Conservation (phyloP, 805 yeast species). For the Myxozyma mucilagina region DNA sequence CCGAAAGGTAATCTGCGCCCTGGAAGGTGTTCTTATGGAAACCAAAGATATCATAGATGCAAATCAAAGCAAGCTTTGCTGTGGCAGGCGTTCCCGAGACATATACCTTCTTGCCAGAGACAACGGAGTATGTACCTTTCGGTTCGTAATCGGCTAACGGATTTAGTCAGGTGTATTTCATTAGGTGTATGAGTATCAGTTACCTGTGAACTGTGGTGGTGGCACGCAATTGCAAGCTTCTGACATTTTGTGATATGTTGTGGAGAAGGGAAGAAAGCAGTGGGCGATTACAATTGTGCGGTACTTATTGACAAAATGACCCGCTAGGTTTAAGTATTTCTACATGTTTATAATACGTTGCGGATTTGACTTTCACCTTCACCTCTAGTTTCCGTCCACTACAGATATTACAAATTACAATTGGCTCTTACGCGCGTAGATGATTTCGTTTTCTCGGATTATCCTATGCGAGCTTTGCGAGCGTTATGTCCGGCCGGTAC, state of each 20-base stretch:
- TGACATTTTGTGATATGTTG: background rate
- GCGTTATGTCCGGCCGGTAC: too few relatives aligned
- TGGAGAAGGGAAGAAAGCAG: background rate
- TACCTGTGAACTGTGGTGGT: background rate
- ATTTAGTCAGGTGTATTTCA: background rate
- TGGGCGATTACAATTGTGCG: background rate
- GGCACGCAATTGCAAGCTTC: slow-evolving; percentile 11
- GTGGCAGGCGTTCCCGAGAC: background rate
- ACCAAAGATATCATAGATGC: slow-evolving; percentile 32
- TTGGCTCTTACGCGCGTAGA: too few relatives aligned
- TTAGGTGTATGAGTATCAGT: too few relatives aligned
- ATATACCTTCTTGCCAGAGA: background rate
- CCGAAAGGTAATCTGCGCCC: slow-evolving; percentile 29
- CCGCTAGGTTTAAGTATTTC: too few relatives aligned
- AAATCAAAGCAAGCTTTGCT: slow-evolving; percentile 11
- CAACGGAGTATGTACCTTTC: background rate
- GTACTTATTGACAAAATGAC: background rate
- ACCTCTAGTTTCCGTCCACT: too few relatives aligned
- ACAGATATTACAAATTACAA: too few relatives aligned
- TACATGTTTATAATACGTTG: too few relatives aligned
- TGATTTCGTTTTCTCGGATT: too few relatives aligned
- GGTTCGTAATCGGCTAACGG: background rate
- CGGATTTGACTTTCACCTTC: too few relatives aligned
- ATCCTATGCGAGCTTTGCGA: too few relatives aligned
- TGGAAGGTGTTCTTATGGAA: slow-evolving; percentile 25